Evolutionary conservation across 805 yeast species (phyloP).

Genomic region (Kuraishia piskuri): DNA sequence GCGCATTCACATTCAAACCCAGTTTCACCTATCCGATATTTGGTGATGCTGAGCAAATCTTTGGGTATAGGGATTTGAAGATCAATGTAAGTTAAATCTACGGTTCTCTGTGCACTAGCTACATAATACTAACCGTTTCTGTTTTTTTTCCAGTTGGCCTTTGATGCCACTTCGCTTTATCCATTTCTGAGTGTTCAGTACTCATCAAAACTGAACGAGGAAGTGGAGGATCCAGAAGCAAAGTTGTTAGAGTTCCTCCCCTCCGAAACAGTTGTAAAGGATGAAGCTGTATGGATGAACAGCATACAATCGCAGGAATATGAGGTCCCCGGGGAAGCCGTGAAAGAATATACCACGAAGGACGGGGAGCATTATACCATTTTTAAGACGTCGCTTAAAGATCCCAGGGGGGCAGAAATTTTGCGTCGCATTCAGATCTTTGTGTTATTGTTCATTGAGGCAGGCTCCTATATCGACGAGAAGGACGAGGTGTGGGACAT

Average conservation of each 20-base stretch:
- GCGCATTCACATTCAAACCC: constrained; percentile 64
- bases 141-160: constrained; percentile 37
- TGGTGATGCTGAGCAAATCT: constrained; percentile 85
- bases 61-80: constrained; percentile 67
- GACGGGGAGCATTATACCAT: constrained; percentile 38
- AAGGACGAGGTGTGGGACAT: constrained; percentile 76
- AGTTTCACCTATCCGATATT: constrained; percentile 85
- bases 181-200: constrained; percentile 64
- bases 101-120: background rate
- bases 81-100: constrained; percentile 35
- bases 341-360: constrained; percentile 21
- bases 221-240: constrained; percentile 50
- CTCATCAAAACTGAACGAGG: constrained; percentile 41
- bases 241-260: constrained; percentile 56
- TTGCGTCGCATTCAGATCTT: constrained; percentile 71
- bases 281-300: constrained; percentile 64
- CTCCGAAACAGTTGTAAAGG: constrained; percentile 42
- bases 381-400: constrained; percentile 37
- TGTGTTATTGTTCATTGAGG: constrained; percentile 82
- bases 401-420: constrained; percentile 36
- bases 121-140: background rate
- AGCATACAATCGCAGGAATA: constrained; percentile 36
- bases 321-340: constrained; percentile 20
- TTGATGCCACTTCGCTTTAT: constrained; percentile 64
- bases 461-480: constrained; percentile 81